Percentiles rank a stretch among this genome's conserved stretches.
Evolutionary conservation across 208 protist genomes (phyloP).

Genomic region (Leishmania guyanensis): DNA sequence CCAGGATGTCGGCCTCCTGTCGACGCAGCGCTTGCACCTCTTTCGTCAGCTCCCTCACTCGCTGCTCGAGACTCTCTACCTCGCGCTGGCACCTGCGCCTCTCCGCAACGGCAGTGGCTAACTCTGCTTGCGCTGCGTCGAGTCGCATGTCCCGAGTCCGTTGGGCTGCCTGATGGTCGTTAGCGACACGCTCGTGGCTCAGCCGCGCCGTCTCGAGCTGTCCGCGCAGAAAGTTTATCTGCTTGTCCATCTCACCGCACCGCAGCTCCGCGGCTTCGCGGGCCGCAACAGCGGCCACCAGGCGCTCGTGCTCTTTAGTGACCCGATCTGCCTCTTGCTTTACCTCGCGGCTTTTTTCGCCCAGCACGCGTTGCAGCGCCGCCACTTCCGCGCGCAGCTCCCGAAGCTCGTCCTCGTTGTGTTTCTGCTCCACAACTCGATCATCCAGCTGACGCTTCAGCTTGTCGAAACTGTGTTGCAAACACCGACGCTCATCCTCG

Average conservation of each 20-base stretch:
- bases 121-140: constrained; percentile 35
- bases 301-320: constrained; percentile 29
- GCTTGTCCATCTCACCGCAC: constrained; percentile 36
- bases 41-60: constrained; percentile 34
- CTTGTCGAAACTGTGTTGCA: constrained; percentile 41
- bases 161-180: constrained; percentile 32
- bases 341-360: constrained; percentile 36
- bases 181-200: constrained; percentile 34
- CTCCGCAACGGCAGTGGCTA: constrained; percentile 38
- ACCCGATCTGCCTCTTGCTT: constrained; percentile 26
- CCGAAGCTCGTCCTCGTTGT: constrained; percentile 67
- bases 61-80: constrained; percentile 35
- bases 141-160: constrained; percentile 44
- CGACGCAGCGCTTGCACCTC: constrained; percentile 55
- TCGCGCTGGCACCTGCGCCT: constrained; percentile 49
- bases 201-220: constrained; percentile 43
- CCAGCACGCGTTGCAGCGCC: constrained; percentile 49
- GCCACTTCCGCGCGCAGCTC: constrained; percentile 63
- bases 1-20: constrained; percentile 50
- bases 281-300: constrained; percentile 29
- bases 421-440: constrained; percentile 33
- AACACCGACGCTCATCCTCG: constrained; percentile 34
- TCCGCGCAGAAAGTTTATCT: constrained; percentile 34
- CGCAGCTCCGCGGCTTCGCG: constrained; percentile 32
- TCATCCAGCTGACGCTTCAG: constrained; percentile 51